Base-by-base conservation (phyloP, 164 flowering plant species). In the Annona squamosa region DNA sequence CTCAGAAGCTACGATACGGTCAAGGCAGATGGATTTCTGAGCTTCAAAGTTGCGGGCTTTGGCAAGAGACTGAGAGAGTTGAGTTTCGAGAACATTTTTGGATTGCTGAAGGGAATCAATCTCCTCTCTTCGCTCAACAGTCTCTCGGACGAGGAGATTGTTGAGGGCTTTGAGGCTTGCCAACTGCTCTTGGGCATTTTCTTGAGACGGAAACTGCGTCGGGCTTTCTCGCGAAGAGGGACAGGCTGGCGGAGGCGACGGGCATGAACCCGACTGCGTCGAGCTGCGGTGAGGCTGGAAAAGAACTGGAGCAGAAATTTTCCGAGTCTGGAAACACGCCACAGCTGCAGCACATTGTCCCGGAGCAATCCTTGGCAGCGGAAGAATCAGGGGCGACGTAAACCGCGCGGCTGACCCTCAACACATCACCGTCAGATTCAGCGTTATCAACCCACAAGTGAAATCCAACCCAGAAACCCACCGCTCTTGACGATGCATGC, bases 91-190 rank as follows among this genome's bases (percentile, higher is more conserved):
- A 3, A 74, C 75, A 16, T 66, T 70, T 13, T 86, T 89, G 17
- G 77, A 72, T 17, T 79, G 73, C 4, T 42, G 45, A 13, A 93
- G 80, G 3, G 84, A 19, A 19, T 86, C 86, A 3, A 90, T 81
- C 81, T 85, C 87, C 2, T 82, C 85, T 46, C 94, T 78, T 37
- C 79, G 77, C 76, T 89, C 90, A 19, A 73, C 68, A 0, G 91
- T 81, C 80, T 89, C 88, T 65, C 83, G 86, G 52, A 91, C 77
- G n/a, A 94, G 85, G 59, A 83, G 17, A 17, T 79, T 63, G 74
- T 93, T 93, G 68, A 91, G 87, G 2, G 91, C 75, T 62, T 89
- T 89, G 74, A 91, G 73, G 76, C 70, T 84, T 66, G 83, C 82
- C 9, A 90, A 68, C 80, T 85, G 86, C 81, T 83, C 90, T 0